Conservation (phyloP, 2,329 filamentous ascomycete genomes). For the Aspergillus sp. region DNA sequence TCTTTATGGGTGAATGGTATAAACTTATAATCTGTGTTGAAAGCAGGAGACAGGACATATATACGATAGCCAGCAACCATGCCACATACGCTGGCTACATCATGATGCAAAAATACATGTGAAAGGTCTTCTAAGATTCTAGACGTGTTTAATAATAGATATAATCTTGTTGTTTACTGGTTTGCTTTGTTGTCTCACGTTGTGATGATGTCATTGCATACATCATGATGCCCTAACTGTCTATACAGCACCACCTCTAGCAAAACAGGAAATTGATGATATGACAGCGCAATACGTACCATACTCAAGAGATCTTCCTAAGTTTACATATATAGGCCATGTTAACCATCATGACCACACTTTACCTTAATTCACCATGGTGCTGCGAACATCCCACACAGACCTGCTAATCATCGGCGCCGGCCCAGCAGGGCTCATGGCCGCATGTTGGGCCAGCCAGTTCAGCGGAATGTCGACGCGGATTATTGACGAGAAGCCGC, state of each 20-base stretch:
- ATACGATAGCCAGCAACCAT: background rate
- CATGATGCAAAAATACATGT: background rate
- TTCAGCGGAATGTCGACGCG: constrained; percentile 15
- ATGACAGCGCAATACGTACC: too few relatives aligned
- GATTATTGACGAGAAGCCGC: constrained; percentile 22
- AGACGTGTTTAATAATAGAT: background rate
- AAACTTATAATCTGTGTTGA: too few relatives aligned
- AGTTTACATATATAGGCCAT: too few relatives aligned
- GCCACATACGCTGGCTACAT: background rate
- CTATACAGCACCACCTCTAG: background rate
- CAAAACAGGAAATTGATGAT: too few relatives aligned
- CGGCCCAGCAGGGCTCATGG: constrained; percentile 15
- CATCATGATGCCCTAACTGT: background rate
- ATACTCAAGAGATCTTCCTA: too few relatives aligned
- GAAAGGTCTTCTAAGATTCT: background rate
- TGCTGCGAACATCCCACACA: background rate
- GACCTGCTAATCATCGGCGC: constrained; percentile 7
- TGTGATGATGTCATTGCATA: background rate
- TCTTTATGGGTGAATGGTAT: too few relatives aligned
- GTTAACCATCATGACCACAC: too few relatives aligned
- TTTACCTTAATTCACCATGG: background rate
- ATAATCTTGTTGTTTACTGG: background rate
- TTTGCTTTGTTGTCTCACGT: background rate
- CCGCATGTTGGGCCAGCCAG: constrained; percentile 19
- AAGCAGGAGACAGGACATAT: background rate